Conservation (phyloP, 202 grass and related monocot genomes). For the Schoenoplectus tabernaemontani region DNA sequence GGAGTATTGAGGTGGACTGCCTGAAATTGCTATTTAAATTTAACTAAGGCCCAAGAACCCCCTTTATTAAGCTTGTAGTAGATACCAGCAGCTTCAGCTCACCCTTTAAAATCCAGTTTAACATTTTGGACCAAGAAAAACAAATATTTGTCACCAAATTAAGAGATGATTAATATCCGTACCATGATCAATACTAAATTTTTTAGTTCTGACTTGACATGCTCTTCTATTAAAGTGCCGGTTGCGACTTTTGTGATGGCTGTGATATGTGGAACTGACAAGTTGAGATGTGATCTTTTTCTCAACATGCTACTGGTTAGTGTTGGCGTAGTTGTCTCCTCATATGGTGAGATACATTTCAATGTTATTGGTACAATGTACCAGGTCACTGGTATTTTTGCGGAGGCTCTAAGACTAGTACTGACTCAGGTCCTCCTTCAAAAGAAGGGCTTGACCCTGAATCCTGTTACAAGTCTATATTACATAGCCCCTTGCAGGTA, state of each 20-base stretch:
- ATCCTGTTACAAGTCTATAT: conserved; percentile 97
- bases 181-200: neutral
- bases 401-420: conserved; percentile 94
- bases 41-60: neutral
- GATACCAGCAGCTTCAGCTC: neutral
- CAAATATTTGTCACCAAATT: neutral
- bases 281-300: conserved; percentile 85
- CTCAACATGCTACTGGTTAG: conserved; percentile 97
- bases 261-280: conserved; percentile 92
- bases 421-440: conserved; percentile 98
- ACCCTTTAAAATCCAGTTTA: neutral
- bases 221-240: conserved; percentile 75
- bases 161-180: neutral
- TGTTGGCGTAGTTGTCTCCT: conserved; percentile 94
- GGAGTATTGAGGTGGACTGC: neutral
- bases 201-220: conserved; percentile 1
- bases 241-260: conserved; percentile 98
- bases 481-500: conserved; percentile 99
- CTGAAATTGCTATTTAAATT: neutral
- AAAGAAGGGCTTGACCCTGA: conserved; percentile 96
- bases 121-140: neutral
- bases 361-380: conserved; percentile 92
- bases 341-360: conserved; percentile 96
- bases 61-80: neutral
- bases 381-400: conserved; percentile 97